A percentile compares a stretch with the other conserved stretches of the same genome.
Conservation (phyloP, 1,284 basidiomycete genomes). For the Flammula alnicola region DNA sequence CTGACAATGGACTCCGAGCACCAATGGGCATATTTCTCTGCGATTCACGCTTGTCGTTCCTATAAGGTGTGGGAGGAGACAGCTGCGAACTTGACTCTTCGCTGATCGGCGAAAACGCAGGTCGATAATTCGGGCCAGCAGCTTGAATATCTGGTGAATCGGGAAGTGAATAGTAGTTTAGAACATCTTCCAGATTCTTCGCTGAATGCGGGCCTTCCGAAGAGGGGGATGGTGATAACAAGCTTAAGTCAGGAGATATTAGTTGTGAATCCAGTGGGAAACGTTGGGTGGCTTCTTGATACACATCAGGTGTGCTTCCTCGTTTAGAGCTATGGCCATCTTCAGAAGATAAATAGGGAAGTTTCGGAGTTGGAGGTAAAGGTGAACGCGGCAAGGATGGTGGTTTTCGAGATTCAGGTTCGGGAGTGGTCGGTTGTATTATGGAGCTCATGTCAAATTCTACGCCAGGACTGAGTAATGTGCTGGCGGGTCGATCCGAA, state of each 20-base stretch:
- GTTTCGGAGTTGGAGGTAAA: slow-evolving; percentile 23
- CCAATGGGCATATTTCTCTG: slow-evolving; percentile 29
- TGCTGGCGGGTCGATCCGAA: slow-evolving; percentile 27
- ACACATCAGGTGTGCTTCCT: slow-evolving; percentile 11
- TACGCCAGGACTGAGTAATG: slow-evolving; percentile 24
- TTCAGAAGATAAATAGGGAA: slow-evolving; percentile 19
- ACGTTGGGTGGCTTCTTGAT: slow-evolving; percentile 19
- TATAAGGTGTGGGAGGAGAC: slow-evolving; percentile 40
- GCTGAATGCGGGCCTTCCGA: slow-evolving; percentile 30
- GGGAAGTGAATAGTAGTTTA: slow-evolving; percentile 46
- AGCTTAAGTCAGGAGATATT: slow-evolving; percentile 18
- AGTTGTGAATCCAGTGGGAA: slow-evolving; percentile 20
- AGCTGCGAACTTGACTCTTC: slow-evolving; percentile 49
- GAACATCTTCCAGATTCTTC: slow-evolving; percentile 42
- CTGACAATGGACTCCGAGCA: slow-evolving; percentile 30
- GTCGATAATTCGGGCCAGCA: slow-evolving; percentile 34
- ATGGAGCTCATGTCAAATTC: slow-evolving; percentile 27
- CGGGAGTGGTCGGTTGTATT: slow-evolving; percentile 18
- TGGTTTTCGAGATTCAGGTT: slow-evolving; percentile 17
- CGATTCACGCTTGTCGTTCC: slow-evolving; percentile 31
- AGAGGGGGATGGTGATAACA: slow-evolving; percentile 20
- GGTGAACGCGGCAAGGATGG: slow-evolving; percentile 18
- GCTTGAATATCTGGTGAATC: slow-evolving; percentile 31
- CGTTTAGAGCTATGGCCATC: slow-evolving; percentile 16
- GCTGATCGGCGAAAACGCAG: slow-evolving; percentile 49